Conservation (phyloP, 192 early-diverging fungal species). For the Coemansia pectinata region DNA sequence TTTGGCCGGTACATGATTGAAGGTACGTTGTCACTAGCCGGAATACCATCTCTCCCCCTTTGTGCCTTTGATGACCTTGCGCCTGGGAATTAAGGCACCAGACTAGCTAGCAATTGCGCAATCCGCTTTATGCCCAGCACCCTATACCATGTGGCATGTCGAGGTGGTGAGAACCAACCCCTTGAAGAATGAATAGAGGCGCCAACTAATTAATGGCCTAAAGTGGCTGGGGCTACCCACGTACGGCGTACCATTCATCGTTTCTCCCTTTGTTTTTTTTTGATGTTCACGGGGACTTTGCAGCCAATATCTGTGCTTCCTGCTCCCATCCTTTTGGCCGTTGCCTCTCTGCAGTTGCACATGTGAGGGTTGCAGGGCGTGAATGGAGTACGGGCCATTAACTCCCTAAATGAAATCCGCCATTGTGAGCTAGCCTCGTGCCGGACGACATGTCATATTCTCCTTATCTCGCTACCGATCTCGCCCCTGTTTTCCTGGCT, state of each 20-base stretch:
- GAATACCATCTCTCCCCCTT: background rate
- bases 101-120: slow-evolving; percentile 5
- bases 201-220: slow-evolving; percentile 1
- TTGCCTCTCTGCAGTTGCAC: background rate
- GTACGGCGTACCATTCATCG: background rate
- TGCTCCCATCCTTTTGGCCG: background rate
- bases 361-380: background rate
- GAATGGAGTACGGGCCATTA: background rate
- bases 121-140: background rate
- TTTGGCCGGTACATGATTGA: slow-evolving; percentile 98
- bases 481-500: background rate
- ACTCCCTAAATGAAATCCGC: background rate
- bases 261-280: background rate
- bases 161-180: background rate
- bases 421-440: background rate
- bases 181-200: background rate
- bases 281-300: background rate
- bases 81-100: background rate
- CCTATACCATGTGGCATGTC: background rate
- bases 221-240: background rate
- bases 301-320: slow-evolving; percentile 7
- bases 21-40: slow-evolving; percentile 39
- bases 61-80: background rate
- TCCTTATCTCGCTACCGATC: background rate
- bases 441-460: background rate